Conservation (phyloP, 768 basidiomycete genomes). For the Boletus reticuloceps region DNA sequence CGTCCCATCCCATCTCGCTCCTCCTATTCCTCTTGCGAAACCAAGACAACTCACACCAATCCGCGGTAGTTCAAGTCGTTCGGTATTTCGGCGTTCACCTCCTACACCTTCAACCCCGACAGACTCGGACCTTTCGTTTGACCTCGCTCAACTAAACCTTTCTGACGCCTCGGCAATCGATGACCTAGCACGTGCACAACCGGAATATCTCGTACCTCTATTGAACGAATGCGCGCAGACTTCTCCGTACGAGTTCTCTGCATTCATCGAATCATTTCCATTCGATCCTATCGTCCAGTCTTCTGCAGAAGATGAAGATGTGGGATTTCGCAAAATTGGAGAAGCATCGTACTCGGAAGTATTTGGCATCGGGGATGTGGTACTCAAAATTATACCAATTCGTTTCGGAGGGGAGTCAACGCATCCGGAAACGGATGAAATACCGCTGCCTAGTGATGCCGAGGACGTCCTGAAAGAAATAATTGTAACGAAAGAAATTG, state of each 20-base stretch:
- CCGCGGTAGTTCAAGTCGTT: constrained; percentile 39
- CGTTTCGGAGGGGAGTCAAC: constrained; percentile 43
- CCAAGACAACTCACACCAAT: constrained; percentile 71
- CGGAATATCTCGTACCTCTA: constrained; percentile 59
- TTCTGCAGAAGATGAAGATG: constrained; percentile 27
- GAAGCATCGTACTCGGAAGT: constrained; percentile 98
- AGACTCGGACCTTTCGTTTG: constrained; percentile 42
- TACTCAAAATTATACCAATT: constrained; percentile 87
- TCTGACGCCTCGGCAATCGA: constrained; percentile 47
- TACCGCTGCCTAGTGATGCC: constrained; percentile 69
- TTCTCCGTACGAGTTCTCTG: constrained; percentile 72
- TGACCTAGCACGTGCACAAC: constrained; percentile 40
- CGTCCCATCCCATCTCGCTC: constrained; percentile 4
- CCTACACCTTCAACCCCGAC: constrained; percentile 57
- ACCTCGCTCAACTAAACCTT: constrained; percentile 41
- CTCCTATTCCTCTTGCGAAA: constrained; percentile 31
- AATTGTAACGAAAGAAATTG: constrained; percentile 73
- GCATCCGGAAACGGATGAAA: constrained; percentile 41
- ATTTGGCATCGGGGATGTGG: constrained; percentile 84
- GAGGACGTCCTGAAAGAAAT: constrained; percentile 80
- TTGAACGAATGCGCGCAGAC: constrained; percentile 71
- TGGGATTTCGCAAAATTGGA: constrained; percentile 78
- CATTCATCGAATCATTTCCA: constrained; percentile 80
- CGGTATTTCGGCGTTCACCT: constrained; percentile 38
- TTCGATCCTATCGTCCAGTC: constrained; percentile 62